Evolutionary conservation across 2,329 filamentous ascomycete genomes (phyloP), one percentile per base, ranked within the genome.

Genomic region (Calonectria pseudoreteaudii): DNA sequence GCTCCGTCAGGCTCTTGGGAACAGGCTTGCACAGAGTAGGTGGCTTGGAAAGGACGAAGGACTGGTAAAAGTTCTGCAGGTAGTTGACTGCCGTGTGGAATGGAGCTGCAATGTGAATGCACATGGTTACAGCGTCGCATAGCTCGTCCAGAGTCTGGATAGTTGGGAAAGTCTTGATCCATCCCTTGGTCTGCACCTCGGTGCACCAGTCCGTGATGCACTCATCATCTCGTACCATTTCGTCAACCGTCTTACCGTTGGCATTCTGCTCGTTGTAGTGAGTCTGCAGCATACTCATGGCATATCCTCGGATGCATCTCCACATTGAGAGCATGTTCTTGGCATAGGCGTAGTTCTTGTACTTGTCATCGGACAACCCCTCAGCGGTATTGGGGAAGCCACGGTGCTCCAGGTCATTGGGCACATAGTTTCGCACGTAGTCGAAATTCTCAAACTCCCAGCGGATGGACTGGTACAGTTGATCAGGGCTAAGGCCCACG

Each of bases 51-150:
- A 84, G 75, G 7, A 89, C 87, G 75, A 89, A 89, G 23, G 83
- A 80, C 73, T 87, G 84, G 81, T 89, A 89, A 79, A 87, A 89
- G 74, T 86, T 85, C 74, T 89, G 88, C 0, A 89, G 82, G 76
- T 90, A 90, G 79, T 90, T 89, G 74, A 89, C 84, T 8, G 88
- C 85, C 4, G 84, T 88, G 79, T 90, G 87, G 74, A 87, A 86
- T 0, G 88, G 87, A 2, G 86, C 83, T 8, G 88, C 88, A 62
- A 88, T 86, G 79, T 89, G 87, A 72, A 89, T 89, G 80, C 86
- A 87, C 88, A 90, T 89, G 28, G 86, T 88, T 31, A 88, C 79
- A 5, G 85, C 86, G 75, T 89, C 86, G 49, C 84, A 80, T 0
- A 90, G 82, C 26, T 84, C 78, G 16, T 86, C 83, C 16, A 88